phyloP scores from a whole-genome alignment of 768 basidiomycete species.

The Russula dissimulans region DNA sequence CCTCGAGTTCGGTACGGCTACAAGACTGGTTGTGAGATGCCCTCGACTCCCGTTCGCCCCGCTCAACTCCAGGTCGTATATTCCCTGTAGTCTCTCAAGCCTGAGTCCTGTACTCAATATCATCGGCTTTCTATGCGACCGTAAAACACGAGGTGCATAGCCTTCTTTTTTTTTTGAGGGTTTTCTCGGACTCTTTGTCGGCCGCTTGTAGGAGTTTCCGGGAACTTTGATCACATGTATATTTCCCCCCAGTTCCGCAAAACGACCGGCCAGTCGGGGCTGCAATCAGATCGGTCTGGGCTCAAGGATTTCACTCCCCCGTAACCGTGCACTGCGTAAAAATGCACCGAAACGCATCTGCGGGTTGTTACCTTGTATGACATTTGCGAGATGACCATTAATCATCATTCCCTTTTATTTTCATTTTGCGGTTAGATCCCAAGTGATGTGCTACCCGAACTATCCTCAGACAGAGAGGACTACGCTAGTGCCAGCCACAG shows the following conservation, averaged over 20 bases:
- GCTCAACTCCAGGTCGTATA: background rate
- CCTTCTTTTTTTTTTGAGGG: background rate
- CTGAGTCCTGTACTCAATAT: background rate
- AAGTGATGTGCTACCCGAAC: background rate
- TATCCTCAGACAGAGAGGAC: background rate
- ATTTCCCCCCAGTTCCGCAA: background rate
- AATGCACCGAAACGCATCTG: background rate
- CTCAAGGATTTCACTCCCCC: background rate
- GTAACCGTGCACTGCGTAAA: background rate
- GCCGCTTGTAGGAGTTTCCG: background rate
- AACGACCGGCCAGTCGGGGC: background rate
- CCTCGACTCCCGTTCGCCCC: background rate
- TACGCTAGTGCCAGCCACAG: background rate
- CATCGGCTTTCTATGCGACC: background rate
- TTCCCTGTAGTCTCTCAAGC: background rate
- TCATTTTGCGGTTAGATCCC: background rate
- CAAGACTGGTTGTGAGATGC: background rate
- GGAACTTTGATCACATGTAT: background rate
- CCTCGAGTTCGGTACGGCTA: background rate
- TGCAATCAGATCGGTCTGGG: background rate
- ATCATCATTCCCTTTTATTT: background rate
- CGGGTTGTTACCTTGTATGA: background rate
- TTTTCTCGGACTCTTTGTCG: background rate
- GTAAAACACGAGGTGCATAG: background rate
- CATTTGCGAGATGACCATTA: background rate